phyloP scores from a whole-genome alignment of 805 yeast genomes.

The Wickerhamomyces silvicola region DNA sequence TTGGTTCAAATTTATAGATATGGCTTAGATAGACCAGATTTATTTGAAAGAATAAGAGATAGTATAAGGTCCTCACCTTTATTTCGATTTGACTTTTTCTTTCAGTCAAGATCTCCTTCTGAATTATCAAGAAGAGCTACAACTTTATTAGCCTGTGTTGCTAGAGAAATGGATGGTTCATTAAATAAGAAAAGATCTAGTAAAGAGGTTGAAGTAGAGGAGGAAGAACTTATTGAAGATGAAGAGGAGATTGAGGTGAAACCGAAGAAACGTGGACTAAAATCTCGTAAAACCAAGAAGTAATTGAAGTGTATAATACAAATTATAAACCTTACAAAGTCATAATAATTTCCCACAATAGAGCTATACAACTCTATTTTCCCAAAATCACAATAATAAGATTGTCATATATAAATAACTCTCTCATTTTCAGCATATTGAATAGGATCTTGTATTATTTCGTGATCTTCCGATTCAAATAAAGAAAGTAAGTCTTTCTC shows the following conservation, averaged over 20 bases:
- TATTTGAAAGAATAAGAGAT: conserved; percentile 73
- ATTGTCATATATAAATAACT: background rate
- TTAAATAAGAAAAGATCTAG: conserved; percentile 11
- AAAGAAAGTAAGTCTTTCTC: conserved; percentile 1
- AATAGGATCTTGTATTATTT: no score
- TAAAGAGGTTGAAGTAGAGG: background rate
- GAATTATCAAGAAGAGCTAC: conserved; percentile 81
- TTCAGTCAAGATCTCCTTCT: conserved; percentile 68
- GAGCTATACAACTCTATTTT: no score
- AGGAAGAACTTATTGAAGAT: conserved; percentile 1
- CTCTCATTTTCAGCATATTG: background rate
- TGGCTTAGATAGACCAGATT: conserved; percentile 74
- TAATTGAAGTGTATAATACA: background rate
- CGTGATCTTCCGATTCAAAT: no score
- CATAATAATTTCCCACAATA: no score
- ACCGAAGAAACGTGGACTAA: conserved; percentile 1
- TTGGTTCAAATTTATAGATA: conserved; percentile 70
- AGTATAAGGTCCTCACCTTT: conserved; percentile 67
- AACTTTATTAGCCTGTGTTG: conserved; percentile 67
- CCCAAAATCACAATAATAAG: no score
- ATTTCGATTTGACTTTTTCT: conserved; percentile 83
- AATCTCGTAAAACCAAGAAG: conserved; percentile 2
- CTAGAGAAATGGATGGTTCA: conserved; percentile 56
- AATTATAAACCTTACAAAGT: no score
- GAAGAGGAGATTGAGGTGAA: conserved; percentile 5